A percentile compares a stretch with the other conserved stretches of the same genome.
Evolutionary conservation across 1,284 basidiomycete genomes (phyloP).

Genomic region (Coniophora puteana): DNA sequence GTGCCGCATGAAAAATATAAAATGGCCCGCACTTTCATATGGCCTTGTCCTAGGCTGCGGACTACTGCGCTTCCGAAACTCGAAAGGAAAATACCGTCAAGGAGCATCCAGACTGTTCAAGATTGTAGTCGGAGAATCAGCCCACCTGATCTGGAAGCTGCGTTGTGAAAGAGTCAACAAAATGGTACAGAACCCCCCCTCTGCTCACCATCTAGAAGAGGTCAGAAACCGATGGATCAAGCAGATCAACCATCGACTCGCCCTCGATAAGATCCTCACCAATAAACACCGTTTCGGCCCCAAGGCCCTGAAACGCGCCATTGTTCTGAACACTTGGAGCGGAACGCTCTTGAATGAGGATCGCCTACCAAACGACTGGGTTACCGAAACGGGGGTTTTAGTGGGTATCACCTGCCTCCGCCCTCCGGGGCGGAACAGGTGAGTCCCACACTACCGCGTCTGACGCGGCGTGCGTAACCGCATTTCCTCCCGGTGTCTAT

Average conservation of each 20-base stretch:
- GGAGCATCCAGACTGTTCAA: constrained; percentile 7
- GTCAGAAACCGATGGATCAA: constrained; percentile 5
- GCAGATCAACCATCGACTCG: not conserved
- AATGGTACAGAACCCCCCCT: not conserved
- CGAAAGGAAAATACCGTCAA: not conserved
- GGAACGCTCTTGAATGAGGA: not conserved
- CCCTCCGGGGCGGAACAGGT: constrained; percentile 34
- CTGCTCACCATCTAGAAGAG: not conserved
- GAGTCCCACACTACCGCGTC: constrained; percentile 9
- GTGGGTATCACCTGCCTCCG: constrained; percentile 4
- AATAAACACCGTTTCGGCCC: not conserved
- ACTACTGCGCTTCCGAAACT: not conserved
- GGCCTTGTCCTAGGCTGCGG: constrained; percentile 6
- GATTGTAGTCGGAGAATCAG: constrained; percentile 15
- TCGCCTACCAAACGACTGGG: constrained; percentile 5
- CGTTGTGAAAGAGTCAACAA: constrained; percentile 10
- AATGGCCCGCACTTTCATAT: constrained; percentile 6
- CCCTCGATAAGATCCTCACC: not conserved
- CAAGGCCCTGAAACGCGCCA: not conserved
- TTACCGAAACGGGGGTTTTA: constrained; percentile 7
- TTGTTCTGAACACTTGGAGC: not conserved
- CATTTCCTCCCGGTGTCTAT: not conserved
- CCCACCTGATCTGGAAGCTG: constrained; percentile 15
- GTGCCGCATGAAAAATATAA: constrained; percentile 3
- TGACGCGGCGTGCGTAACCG: not conserved